Base-by-base conservation (phyloP, 2,329 filamentous ascomycete species). In the Epichloe typhina region DNA sequence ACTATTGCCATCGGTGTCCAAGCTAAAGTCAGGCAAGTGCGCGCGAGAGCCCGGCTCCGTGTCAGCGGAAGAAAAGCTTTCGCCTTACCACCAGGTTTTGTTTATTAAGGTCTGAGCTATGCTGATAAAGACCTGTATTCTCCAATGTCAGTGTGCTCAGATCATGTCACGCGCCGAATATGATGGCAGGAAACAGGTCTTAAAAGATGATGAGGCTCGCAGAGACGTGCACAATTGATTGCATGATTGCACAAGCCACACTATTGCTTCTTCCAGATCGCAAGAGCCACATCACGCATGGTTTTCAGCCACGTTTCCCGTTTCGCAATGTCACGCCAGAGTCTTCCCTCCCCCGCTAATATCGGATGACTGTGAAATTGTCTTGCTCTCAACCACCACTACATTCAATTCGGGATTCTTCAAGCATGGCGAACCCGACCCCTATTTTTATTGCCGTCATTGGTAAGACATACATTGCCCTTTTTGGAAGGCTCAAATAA, bases 361-460 rank as follows among this genome's bases (percentile, higher is more conserved):
- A 66, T 67, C 61, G 65, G 63, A 65, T 56, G 57, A 57, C 50
- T 55, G 58, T 54, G 58, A 61, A 58, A 56, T 54, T 59, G 54
- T 50, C 55, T 17, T 50, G 54, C 53, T 55, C 57, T 57, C 55
- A 39, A 51, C 48, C 40, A 55, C 50, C 47, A 37, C 51, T 44
- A 51, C 33, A 23, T 49, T 55, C 23, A 19, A 33, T 47, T 42
- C 41, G 35, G 55, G 47, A 52, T 33, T 39, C 46, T 13, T 35
- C 42, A 61, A 58, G 47, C 59, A 75, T 76, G 71, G 59, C 72
- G 53, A 58, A 68, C 26, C 60, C 67, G 11, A 74, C 72, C 54
- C 72, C 74, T 53, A 69, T 79, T 40, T 70, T 67, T 50, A 72
- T 79, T 63, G 75, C 75, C 59, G 67, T 79, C 37, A 76, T 78